Percentiles rank a stretch among this genome's conserved stretches.
These are phyloP conservation scores for Chalara sp. DNA, from an alignment of 2,329 filamentous ascomycete genomes.

Conservation along the genomic window DNA sequence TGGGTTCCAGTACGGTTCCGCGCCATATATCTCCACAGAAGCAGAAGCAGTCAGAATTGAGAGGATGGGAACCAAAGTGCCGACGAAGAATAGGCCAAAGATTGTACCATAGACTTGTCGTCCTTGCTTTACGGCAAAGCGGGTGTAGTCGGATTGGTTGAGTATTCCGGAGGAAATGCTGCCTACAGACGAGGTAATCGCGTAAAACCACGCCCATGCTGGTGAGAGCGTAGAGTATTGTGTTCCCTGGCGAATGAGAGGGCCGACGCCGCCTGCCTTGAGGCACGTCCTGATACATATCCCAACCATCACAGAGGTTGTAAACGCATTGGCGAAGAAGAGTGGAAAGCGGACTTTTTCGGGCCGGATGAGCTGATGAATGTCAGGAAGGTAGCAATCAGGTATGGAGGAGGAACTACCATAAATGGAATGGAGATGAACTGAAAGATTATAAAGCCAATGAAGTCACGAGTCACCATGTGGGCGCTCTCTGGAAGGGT, in stretches of 20 bases:
- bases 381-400: slow-evolving; percentile 28
- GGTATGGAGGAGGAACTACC: slow-evolving; percentile 32
- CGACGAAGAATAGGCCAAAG: slow-evolving; percentile 32
- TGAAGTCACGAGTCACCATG: slow-evolving; percentile 30
- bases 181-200: too few relatives aligned
- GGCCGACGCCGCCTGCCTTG: slow-evolving; percentile 15
- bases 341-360: slow-evolving; percentile 26
- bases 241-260: slow-evolving; percentile 29
- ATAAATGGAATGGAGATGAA: slow-evolving; percentile 34
- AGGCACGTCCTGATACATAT: slow-evolving; percentile 33
- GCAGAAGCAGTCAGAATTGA: slow-evolving; percentile 45
- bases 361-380: slow-evolving; percentile 29
- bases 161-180: not conserved
- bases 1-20: slow-evolving; percentile 37
- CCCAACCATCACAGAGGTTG: slow-evolving; percentile 27
- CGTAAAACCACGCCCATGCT: not conserved
- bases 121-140: slow-evolving; percentile 33
- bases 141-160: slow-evolving; percentile 39
- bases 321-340: slow-evolving; percentile 6
- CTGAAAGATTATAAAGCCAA: slow-evolving; percentile 31
- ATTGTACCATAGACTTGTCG: slow-evolving; percentile 36
- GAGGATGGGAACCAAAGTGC: slow-evolving; percentile 32
- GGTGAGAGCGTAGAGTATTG: slow-evolving; percentile 35
- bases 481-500: slow-evolving; percentile 26
- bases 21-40: slow-evolving; percentile 42